Evolutionary conservation across 768 basidiomycete species (phyloP).

Genomic region (button mushroom (Agaricus bisporus)): DNA sequence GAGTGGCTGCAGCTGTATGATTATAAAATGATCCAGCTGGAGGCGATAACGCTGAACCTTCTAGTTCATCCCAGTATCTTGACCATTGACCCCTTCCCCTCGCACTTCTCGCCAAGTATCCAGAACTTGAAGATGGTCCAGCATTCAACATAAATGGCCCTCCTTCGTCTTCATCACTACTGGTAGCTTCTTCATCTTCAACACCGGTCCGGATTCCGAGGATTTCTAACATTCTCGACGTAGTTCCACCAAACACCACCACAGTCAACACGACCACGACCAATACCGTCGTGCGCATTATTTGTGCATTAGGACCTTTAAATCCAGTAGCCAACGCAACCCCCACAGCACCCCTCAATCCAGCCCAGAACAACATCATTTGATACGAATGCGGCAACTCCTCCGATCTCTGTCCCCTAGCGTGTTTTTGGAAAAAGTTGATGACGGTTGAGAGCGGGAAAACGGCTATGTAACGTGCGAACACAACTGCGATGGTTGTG

Average conservation of each 20-base stretch:
- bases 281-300: constrained; percentile 88
- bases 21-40: constrained; percentile 7
- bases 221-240: constrained; percentile 92
- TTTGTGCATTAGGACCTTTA: constrained; percentile 88
- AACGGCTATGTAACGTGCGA: constrained; percentile 92
- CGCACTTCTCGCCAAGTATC: constrained; percentile 28
- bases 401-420: constrained; percentile 79
- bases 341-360: constrained; percentile 92
- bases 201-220: constrained; percentile 95
- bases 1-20: constrained; percentile 23
- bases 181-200: constrained; percentile 76
- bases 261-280: constrained; percentile 95
- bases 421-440: constrained; percentile 85
- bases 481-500: constrained; percentile 86
- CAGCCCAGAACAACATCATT: constrained; percentile 99
- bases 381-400: constrained; percentile 97
- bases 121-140: constrained; percentile 10
- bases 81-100: constrained; percentile 31
- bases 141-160: constrained; percentile 20
- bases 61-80: constrained; percentile 39
- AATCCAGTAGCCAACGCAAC: constrained; percentile 97
- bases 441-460: constrained; percentile 94
- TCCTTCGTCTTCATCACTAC: constrained; percentile 50
- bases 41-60: constrained; percentile 29
- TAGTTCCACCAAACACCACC: constrained; percentile 94